Base-by-base conservation (phyloP, 345 rosid genomes). In the Populus alba region DNA sequence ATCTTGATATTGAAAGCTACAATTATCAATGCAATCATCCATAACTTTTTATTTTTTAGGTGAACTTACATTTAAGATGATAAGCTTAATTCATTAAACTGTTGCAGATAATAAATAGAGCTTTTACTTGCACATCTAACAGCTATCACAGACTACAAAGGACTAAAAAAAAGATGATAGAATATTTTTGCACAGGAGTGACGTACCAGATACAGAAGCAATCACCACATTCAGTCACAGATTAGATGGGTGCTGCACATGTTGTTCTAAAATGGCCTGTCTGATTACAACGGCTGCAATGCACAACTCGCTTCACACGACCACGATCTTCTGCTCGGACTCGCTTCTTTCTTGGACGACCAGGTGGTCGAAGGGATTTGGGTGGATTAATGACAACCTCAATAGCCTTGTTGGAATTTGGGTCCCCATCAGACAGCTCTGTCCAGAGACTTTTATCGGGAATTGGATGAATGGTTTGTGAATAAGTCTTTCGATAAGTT, bases 251-350 rank as follows among this genome's bases (percentile, higher is more conserved):
- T 13, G 99, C 94, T 75, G 97, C 97, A 87, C 97, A 95, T 3
- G 99, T 96, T 75, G 99, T 96, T 86, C 99, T 88, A 85, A 96
- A 96, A 88, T 96, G 99, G 22, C 99, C 97, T 6, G 98, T 94
- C 86, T 96, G 99, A 78, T 96, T 94, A 86, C 99, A 96, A 35
- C 97, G 92, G 80, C 99, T 94, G 78, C 99, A 96, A 78, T 96
- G 99, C 87, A 94, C 99, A 72, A 94, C 95, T 73, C 99, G 87
- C 84, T 96, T 96, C 67, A 85, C 90, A 3, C 97, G 89, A 3
- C 98, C 98, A 31, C 97, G 90, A 49, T 94, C 99, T 81, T 96
- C 99, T 38, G 97, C 97, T 61, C 97, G 85, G 77, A 92, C 97
- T 68, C 97, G 90, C 83, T 94, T 96, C 88, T 94, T 96, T 81